Base-by-base conservation (phyloP, 306 rosid species). In the Corylus americana region DNA sequence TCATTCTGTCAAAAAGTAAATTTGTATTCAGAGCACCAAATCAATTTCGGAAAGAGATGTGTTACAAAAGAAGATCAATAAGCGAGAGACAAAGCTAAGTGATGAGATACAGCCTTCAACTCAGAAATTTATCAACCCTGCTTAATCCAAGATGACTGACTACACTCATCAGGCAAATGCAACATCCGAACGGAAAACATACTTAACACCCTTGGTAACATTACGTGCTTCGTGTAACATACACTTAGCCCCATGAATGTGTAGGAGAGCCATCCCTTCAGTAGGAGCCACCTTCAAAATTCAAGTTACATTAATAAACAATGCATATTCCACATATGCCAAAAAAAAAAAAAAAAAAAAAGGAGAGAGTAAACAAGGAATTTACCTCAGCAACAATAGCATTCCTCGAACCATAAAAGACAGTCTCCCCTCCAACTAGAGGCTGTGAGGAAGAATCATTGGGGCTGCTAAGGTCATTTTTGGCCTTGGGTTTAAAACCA, bases 191-290 rank as follows among this genome's bases (percentile, higher is more conserved):
- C 99, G 96, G 62, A 95, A 88, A 16, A 93, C 90, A 70, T 95
- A 93, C 79, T 95, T 93, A 80, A 95, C 79, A 74, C 97, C 94
- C 85, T 89, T 95, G 0, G 83, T 82, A 76, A 95, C 97, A 39
- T 95, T 93, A 69, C 92, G 92, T 66, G 90, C 99, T 89, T 93
- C 99, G 73, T 95, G 99, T 90, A 95, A 76, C 96, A 91, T 74
- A 80, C 99, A 95, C 77, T 93, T 90, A 79, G 88, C 86, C 83
- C 98, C 98, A 31, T 93, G 99, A 82, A 95, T 55, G 81, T 95
- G 97, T 73, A 95, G 79, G 80, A 95, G 97, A 76, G 98, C 98
- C 92, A 92, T 87, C 85, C 98, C 98, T 88, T 92, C 97, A 31
- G 82, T 77, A 57, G 98, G 98, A 77, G 88, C 80, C 76, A 95